Evolutionary conservation across 306 rosid species (phyloP).

Genomic region (Cucurbita argyrosperma): DNA sequence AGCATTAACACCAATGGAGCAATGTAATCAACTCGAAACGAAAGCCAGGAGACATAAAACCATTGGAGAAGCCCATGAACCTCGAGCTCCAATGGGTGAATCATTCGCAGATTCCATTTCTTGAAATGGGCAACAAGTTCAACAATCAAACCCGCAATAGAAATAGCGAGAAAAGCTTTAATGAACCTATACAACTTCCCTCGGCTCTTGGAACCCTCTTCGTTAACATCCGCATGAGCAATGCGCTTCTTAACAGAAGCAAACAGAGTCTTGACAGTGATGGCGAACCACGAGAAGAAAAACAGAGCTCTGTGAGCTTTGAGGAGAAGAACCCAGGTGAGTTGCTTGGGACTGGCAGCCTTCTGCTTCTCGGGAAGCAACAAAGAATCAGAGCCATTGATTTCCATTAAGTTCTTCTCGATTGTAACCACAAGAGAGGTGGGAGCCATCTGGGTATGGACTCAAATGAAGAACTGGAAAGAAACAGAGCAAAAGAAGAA

Average conservation of each 20-base stretch:
- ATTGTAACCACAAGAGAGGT: conserved; percentile 38
- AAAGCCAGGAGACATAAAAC: conserved; percentile 58
- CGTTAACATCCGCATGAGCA: conserved; percentile 37
- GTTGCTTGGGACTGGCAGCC: conserved; percentile 55
- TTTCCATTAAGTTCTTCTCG: conserved; percentile 38
- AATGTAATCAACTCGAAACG: conserved; percentile 68
- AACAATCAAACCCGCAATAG: conserved; percentile 41
- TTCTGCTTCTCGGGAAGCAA: conserved; percentile 52
- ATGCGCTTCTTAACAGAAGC: conserved; percentile 55
- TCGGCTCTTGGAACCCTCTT: conserved; percentile 41
- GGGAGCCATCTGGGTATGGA: conserved; percentile 44
- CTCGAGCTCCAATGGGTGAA: conserved; percentile 79
- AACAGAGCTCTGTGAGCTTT: conserved; percentile 51
- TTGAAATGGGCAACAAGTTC: conserved; percentile 78
- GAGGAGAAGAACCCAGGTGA: conserved; percentile 83
- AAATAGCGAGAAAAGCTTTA: conserved; percentile 43
- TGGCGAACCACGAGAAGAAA: conserved; percentile 58
- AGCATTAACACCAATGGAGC: conserved; percentile 52
- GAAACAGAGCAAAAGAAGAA: neutral
- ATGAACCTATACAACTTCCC: conserved; percentile 65
- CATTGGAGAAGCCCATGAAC: conserved; percentile 57
- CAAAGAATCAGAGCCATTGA: conserved; percentile 39
- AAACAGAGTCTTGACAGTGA: conserved; percentile 21
- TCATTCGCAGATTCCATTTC: conserved; percentile 61
- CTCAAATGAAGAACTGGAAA: neutral